Conservation (phyloP, 1,139 yeast genomes). For the Hyphopichia buzzinii region DNA sequence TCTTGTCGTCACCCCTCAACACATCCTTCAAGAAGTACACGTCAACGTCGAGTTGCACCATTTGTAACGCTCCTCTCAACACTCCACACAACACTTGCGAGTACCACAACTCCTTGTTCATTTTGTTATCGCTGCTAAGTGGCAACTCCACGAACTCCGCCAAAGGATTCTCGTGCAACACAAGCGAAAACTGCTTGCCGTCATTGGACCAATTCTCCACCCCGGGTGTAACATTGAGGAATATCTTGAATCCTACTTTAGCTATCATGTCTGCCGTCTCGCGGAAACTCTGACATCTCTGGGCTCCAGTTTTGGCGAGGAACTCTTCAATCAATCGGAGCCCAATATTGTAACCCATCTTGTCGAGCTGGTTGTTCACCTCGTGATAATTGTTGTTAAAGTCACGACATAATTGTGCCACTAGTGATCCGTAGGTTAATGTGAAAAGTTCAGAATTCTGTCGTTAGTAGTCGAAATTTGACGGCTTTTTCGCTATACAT, state of each 20-base stretch:
- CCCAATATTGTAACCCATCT: constrained; percentile 97
- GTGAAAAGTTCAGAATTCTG: constrained; percentile 89
- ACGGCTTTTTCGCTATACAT: constrained; percentile 24
- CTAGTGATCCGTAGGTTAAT: constrained; percentile 90
- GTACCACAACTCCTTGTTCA: constrained; percentile 81
- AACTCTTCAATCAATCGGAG: constrained; percentile 89
- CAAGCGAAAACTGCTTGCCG: constrained; percentile 68
- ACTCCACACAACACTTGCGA: constrained; percentile 90
- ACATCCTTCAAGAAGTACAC: constrained; percentile 77
- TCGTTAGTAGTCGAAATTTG: constrained; percentile 7
- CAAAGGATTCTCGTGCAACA: constrained; percentile 82
- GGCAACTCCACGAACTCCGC: constrained; percentile 96
- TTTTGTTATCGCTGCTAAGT: constrained; percentile 54
- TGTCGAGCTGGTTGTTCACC: constrained; percentile 80
- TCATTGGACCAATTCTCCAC: constrained; percentile 78
- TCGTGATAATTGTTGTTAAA: constrained; percentile 69
- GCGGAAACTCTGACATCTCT: constrained; percentile 73
- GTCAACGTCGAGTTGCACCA: constrained; percentile 94
- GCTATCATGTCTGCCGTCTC: constrained; percentile 88
- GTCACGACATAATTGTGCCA: constrained; percentile 89
- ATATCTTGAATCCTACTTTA: constrained; percentile 87
- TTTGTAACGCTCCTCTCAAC: constrained; percentile 84
- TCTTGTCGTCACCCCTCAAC: constrained; percentile 76
- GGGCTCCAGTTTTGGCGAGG: constrained; percentile 79
- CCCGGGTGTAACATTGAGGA: constrained; percentile 76